These are phyloP conservation scores for Penicillium sclerotigenum DNA, from an alignment of 2,329 filamentous ascomycete species.

Conservation along the genomic window DNA sequence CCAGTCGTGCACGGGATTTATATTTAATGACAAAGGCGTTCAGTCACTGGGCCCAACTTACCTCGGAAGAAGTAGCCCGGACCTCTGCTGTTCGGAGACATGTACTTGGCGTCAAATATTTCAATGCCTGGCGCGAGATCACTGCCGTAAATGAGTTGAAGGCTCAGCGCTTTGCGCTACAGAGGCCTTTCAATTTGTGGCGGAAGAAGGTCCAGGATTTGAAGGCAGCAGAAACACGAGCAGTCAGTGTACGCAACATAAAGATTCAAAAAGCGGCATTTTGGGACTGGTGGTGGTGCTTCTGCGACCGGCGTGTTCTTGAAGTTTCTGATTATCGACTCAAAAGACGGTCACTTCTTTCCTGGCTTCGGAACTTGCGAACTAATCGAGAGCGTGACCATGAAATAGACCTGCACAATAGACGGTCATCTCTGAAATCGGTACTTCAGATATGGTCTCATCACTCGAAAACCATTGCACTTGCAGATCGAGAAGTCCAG, in stretches of 20 bases:
- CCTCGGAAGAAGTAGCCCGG: constrained; percentile 62
- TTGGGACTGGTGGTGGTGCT: constrained; percentile 46
- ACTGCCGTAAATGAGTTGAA: constrained; percentile 59
- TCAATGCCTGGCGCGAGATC: constrained; percentile 66
- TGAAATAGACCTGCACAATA: constrained; percentile 37
- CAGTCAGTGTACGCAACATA: constrained; percentile 28
- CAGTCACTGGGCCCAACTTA: constrained; percentile 65
- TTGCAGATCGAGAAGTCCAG: constrained; percentile 32
- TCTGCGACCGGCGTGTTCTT: constrained; percentile 44
- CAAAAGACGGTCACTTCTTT: constrained; percentile 41
- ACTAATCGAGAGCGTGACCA: constrained; percentile 40
- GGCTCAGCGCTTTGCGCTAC: constrained; percentile 50
- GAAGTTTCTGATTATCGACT: constrained; percentile 43
- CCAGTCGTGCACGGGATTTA: constrained; percentile 61
- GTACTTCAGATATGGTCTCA: constrained; percentile 37
- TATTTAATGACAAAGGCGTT: constrained; percentile 64
- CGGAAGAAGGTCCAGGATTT: constrained; percentile 42
- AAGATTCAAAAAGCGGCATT: constrained; percentile 35
- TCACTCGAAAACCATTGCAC: constrained; percentile 28
- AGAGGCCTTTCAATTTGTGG: constrained; percentile 56
- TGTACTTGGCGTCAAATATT: constrained; percentile 66
- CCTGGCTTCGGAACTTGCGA: constrained; percentile 41
- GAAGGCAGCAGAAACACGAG: constrained; percentile 35
- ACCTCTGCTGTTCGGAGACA: constrained; percentile 68
- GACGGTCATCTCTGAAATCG: constrained; percentile 26